phyloP scores from a whole-genome alignment of 805 yeast species.

The Kazachstania psychrophila region DNA sequence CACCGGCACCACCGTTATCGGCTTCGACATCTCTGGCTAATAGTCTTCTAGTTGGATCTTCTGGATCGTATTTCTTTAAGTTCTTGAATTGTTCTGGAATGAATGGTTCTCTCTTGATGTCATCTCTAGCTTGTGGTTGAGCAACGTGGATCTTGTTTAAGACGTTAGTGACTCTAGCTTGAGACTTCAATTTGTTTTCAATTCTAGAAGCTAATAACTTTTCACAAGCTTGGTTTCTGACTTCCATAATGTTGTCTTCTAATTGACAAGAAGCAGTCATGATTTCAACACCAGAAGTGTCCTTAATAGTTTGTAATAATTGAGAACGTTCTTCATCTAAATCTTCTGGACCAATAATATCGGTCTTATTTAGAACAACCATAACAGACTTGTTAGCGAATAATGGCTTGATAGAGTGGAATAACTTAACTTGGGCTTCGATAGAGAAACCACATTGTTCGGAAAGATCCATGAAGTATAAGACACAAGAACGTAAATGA shows the following conservation, averaged over 20 bases:
- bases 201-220: slow-evolving; percentile 89
- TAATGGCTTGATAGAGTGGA: slow-evolving; percentile 93
- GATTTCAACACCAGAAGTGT: slow-evolving; percentile 76
- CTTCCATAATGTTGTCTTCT: slow-evolving; percentile 91
- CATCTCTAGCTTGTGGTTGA: slow-evolving; percentile 82
- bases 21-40: slow-evolving; percentile 85
- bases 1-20: slow-evolving; percentile 99
- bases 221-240: slow-evolving; percentile 95
- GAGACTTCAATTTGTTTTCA: slow-evolving; percentile 91
- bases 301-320: slow-evolving; percentile 54
- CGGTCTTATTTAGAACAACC: slow-evolving; percentile 93
- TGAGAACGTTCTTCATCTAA: slow-evolving; percentile 66
- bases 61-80: slow-evolving; percentile 58
- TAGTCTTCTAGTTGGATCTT: slow-evolving; percentile 72
- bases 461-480: slow-evolving; percentile 96
- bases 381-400: slow-evolving; percentile 94
- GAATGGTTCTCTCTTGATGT: slow-evolving; percentile 62
- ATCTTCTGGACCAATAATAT: slow-evolving; percentile 79
- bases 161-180: slow-evolving; percentile 79
- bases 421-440: slow-evolving; percentile 93
- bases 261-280: slow-evolving; percentile 89
- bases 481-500: slow-evolving; percentile 89
- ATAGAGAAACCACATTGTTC: slow-evolving; percentile 98
- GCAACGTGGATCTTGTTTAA: slow-evolving; percentile 95
- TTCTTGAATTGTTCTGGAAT: slow-evolving; percentile 69